Conservation (phyloP, 257 asterid species). For the Eustoma russellianum region DNA sequence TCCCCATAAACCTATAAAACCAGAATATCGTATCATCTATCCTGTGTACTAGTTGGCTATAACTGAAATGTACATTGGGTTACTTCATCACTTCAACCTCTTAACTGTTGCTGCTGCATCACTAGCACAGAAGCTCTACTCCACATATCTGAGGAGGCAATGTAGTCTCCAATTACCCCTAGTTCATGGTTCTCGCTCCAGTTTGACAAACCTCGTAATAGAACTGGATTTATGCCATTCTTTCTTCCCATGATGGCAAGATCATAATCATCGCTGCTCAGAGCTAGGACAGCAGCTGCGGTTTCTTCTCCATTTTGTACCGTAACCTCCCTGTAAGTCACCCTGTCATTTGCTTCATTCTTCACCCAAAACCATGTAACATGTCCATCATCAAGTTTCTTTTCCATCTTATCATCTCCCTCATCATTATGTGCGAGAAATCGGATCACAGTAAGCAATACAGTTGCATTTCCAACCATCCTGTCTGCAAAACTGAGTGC, state of each 20-base stretch:
- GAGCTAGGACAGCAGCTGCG: conserved; percentile 45
- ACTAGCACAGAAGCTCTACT: conserved; percentile 47
- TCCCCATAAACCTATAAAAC: background rate
- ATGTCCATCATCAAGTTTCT: conserved; percentile 75
- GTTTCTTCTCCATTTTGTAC: conserved; percentile 75
- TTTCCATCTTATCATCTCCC: conserved; percentile 52
- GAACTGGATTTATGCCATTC: conserved; percentile 51
- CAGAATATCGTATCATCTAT: background rate
- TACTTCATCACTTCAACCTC: conserved; percentile 30
- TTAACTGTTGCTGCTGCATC: conserved; percentile 65
- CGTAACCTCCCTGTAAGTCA: conserved; percentile 56
- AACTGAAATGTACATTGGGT: conserved; percentile 8
- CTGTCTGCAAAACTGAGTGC: conserved; percentile 62
- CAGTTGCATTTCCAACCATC: conserved; percentile 27
- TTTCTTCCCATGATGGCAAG: conserved; percentile 74
- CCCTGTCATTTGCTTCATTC: conserved; percentile 41
- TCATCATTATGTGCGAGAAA: conserved; percentile 37
- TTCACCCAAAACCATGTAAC: conserved; percentile 93
- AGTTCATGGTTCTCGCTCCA: conserved; percentile 59
- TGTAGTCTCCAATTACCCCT: conserved; percentile 67
- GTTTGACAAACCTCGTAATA: conserved; percentile 43
- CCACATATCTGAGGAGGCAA: conserved; percentile 46
- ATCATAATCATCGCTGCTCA: conserved; percentile 31
- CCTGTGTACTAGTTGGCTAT: background rate
- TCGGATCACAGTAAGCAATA: conserved; percentile 44